Conservation (phyloP, 495 filamentous ascomycete genomes). For the Penicilliopsis zonata region DNA sequence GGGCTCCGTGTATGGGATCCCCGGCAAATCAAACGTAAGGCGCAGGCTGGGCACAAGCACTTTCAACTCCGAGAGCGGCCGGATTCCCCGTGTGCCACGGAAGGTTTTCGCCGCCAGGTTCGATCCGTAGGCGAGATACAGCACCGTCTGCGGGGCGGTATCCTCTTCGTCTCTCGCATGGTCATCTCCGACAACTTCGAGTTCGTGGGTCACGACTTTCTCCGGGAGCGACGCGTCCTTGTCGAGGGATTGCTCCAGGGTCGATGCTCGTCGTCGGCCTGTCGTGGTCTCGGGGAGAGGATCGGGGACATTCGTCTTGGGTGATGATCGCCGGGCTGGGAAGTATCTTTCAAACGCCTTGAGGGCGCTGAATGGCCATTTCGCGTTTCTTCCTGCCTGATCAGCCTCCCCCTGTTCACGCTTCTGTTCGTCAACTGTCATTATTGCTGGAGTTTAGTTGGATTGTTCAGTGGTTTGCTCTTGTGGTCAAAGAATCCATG, state of each 20-base stretch:
- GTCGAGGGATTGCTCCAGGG: constrained; percentile 10
- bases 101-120: constrained; percentile 74
- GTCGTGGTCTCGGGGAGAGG: constrained; percentile 9
- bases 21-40: constrained; percentile 76
- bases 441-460: no score
- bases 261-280: constrained; percentile 11
- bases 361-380: constrained; percentile 10
- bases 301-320: constrained; percentile 1
- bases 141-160: constrained; percentile 39
- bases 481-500: no score
- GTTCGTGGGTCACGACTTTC: constrained; percentile 10
- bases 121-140: constrained; percentile 94
- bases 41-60: constrained; percentile 67
- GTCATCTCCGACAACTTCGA: constrained; percentile 1
- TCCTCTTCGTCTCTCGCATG: constrained; percentile 1
- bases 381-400: constrained; percentile 2
- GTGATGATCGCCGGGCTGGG: constrained; percentile 1
- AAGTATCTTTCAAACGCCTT: constrained; percentile 5
- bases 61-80: constrained; percentile 62
- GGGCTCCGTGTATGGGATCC: constrained; percentile 77
- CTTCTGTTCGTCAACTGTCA: no score
- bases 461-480: no score
- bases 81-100: constrained; percentile 59
- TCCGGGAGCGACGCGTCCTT: constrained; percentile 14
- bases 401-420: no score